Conservation (phyloP, 2,329 filamentous ascomycete genomes). For the Botrytis pseudocinerea region DNA sequence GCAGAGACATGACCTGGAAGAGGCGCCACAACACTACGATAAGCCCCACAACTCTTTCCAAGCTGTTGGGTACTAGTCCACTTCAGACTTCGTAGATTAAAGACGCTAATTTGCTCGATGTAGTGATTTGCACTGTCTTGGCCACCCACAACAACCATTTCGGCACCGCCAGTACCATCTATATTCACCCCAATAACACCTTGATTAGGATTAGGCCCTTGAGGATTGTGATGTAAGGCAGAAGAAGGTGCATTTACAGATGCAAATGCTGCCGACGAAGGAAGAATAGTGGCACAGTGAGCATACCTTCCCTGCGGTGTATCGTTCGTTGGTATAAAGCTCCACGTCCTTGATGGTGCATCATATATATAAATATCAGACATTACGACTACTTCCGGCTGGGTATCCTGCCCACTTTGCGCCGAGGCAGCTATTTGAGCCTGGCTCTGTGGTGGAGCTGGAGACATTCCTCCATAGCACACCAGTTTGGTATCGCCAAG, state of each 20-base stretch:
- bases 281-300: constrained; percentile 90
- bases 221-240: constrained; percentile 85
- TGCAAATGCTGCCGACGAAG: constrained; percentile 83
- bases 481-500: constrained; percentile 95
- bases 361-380: constrained; percentile 97
- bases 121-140: constrained; percentile 98
- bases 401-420: constrained; percentile 56
- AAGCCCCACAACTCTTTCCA: constrained; percentile 92
- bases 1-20: constrained; percentile 65
- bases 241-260: constrained; percentile 82
- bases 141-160: constrained; percentile 96
- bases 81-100: constrained; percentile 91
- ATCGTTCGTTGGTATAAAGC: constrained; percentile 75
- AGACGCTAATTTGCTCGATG: constrained; percentile 97
- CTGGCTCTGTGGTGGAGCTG: constrained; percentile 52
- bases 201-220: constrained; percentile 79
- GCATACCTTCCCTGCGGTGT: constrained; percentile 92
- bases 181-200: constrained; percentile 85
- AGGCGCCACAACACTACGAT: constrained; percentile 91
- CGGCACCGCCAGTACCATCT: constrained; percentile 86
- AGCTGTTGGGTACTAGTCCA: constrained; percentile 90
- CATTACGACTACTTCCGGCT: constrained; percentile 93
- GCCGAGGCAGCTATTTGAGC: constrained; percentile 48
- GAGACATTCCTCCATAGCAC: constrained; percentile 98
- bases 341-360: constrained; percentile 79